Conservation (phyloP, 2,329 filamentous ascomycete species). For the Leptographium lundbergii region DNA sequence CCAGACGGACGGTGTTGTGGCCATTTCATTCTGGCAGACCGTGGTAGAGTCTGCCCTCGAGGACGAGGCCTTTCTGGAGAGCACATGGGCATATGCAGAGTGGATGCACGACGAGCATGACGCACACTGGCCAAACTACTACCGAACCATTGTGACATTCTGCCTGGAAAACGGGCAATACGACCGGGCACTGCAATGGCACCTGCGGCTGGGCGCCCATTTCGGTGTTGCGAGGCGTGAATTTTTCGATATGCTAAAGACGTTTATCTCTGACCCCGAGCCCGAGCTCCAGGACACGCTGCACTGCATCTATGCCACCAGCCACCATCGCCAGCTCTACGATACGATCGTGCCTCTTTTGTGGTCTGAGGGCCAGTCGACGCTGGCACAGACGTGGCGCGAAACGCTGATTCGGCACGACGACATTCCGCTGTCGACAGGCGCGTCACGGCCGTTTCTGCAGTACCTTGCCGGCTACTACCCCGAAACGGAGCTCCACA, state of each 20-base stretch:
- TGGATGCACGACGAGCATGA: conserved; percentile 26
- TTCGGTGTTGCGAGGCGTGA: conserved; percentile 28
- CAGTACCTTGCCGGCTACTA: conserved; percentile 34
- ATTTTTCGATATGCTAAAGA: conserved; percentile 28
- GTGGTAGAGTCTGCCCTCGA: conserved; percentile 22
- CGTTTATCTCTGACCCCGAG: conserved; percentile 26
- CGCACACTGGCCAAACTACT: conserved; percentile 36
- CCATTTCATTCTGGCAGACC: conserved; percentile 17
- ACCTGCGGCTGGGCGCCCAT: conserved; percentile 28
- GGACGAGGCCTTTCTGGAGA: conserved; percentile 20
- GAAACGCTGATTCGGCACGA: conserved; percentile 24
- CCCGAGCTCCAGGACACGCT: conserved; percentile 26
- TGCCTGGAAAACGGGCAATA: conserved; percentile 27
- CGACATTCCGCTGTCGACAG: conserved; percentile 26
- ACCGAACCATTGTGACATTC: conserved; percentile 31
- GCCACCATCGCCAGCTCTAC: conserved; percentile 31
- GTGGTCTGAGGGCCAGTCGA: conserved; percentile 31
- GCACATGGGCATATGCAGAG: conserved; percentile 26
- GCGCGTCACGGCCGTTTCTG: conserved; percentile 33
- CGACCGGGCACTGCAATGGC: conserved; percentile 31
- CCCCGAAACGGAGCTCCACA: conserved; percentile 23
- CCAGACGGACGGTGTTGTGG: conserved; percentile 14
- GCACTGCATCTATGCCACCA: conserved; percentile 31
- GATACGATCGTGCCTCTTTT: conserved; percentile 38
- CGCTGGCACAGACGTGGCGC: conserved; percentile 35